phyloP scores from a whole-genome alignment of 768 basidiomycete species.

The Coprinopsis marcescibilis region DNA sequence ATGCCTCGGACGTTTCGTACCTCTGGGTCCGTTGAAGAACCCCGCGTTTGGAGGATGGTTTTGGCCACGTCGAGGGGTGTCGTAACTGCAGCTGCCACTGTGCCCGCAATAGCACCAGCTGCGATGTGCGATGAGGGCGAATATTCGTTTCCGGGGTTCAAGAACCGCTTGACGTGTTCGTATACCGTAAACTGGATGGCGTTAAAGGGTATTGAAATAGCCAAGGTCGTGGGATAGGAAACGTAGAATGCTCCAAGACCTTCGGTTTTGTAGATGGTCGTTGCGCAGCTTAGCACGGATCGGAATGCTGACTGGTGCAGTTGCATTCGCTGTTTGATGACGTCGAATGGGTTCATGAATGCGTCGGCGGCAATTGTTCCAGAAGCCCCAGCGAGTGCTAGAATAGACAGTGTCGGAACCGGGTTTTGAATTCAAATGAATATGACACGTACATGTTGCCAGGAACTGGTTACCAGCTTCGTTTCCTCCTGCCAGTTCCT shows the following conservation, averaged over 20 bases:
- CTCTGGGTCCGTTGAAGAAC: constrained; percentile 77
- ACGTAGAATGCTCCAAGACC: constrained; percentile 93
- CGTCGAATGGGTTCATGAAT: constrained; percentile 99
- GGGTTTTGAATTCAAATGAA: constrained; percentile 4
- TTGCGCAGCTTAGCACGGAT: constrained; percentile 81
- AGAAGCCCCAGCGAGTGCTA: constrained; percentile 88
- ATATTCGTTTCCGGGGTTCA: constrained; percentile 85
- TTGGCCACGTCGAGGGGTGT: constrained; percentile 98
- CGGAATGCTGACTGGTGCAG: constrained; percentile 89
- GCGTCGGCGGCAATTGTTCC: constrained; percentile 96
- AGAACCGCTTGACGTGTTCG: constrained; percentile 79
- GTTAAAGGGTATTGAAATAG: constrained; percentile 96
- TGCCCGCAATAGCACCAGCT: constrained; percentile 90
- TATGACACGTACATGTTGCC: constrained; percentile 67
- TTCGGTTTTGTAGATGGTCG: constrained; percentile 78
- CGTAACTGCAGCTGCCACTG: constrained; percentile 90
- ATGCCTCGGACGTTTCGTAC: constrained; percentile 84
- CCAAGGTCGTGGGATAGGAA: constrained; percentile 96
- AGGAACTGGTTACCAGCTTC: constrained; percentile 73
- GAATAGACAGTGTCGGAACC: constrained; percentile 11
- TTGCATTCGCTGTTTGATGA: constrained; percentile 99
- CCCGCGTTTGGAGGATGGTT: constrained; percentile 93
- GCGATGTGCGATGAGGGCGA: constrained; percentile 91
- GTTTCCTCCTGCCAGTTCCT: constrained; percentile 89
- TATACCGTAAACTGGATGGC: constrained; percentile 97